Evolutionary conservation across 495 filamentous ascomycete genomes (phyloP), one percentile per base, ranked within the genome.

Genomic region (Cetradonia linearis): DNA sequence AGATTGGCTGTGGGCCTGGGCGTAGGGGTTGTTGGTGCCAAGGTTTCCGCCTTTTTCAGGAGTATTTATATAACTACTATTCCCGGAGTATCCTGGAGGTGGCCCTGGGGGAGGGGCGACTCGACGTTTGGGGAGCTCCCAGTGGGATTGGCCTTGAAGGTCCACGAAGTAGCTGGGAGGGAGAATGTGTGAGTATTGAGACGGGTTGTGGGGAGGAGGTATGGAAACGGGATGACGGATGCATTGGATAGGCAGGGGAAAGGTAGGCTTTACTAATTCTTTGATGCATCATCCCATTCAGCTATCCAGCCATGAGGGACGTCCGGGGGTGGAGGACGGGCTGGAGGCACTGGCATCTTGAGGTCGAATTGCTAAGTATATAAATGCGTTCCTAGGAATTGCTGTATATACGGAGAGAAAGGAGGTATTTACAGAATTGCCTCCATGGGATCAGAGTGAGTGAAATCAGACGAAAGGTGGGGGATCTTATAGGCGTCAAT

Each of bases 101-200:
- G 81, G 75, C 27, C 74, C 81, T 33, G 72, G n/a, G 0, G 46
- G 68, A 9, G 83, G 64, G 5, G 81, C 75, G 37, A 74, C 68
- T 42, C 67, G 70, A 33, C 75, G 70, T n/a, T 77, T 74, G 59
- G 81, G 76, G 20, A 86, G 81, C 55, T 76, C 73, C 42, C 82
- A 84, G 30, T 90, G 90, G 50, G n/a, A n/a, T n/a, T n/a, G n/a
- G n/a, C n/a, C n/a, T n/a, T n/a, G n/a, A n/a, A n/a, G n/a, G n/a
- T n/a, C n/a, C n/a, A 95, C 83, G 74, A 85, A 96, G 80, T 90
- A 96, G 86, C 88, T 89, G 61, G 30, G 18, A n/a, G n/a, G n/a
- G n/a, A n/a, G n/a, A n/a, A n/a, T n/a, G n/a, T n/a, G n/a, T n/a
- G n/a, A n/a, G n/a, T n/a, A n/a, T n/a, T n/a, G n/a, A n/a, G n/a